A percentile compares a stretch with the other conserved stretches of the same genome.
Evolutionary conservation across 352 stramenopile genomes (phyloP).

Genomic region (Pythium phragmitis): DNA sequence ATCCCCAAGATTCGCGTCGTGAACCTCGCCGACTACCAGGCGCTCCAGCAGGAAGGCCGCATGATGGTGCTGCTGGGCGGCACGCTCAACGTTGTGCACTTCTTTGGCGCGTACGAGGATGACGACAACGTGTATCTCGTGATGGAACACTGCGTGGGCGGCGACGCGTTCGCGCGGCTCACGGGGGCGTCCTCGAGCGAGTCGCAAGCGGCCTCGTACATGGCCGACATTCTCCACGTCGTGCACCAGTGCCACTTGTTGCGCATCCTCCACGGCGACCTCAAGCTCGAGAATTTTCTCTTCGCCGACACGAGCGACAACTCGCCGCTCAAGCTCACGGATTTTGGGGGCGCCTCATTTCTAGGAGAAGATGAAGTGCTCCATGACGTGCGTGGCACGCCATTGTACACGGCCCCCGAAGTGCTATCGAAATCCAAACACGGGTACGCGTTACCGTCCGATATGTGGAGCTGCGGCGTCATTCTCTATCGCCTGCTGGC

Average conservation of each 20-base stretch:
- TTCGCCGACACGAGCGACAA: slow-evolving; percentile 58
- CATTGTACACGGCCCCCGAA: slow-evolving; percentile 73
- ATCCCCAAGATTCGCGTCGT: slow-evolving; percentile 68
- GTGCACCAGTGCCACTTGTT: slow-evolving; percentile 80
- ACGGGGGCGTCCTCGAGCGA: slow-evolving; percentile 30
- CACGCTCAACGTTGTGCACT: slow-evolving; percentile 82
- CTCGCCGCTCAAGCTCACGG: slow-evolving; percentile 74
- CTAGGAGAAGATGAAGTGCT: slow-evolving; percentile 39
- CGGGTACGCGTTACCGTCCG: slow-evolving; percentile 66
- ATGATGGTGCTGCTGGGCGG: slow-evolving; percentile 80
- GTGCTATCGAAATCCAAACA: slow-evolving; percentile 34
- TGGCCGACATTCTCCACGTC: slow-evolving; percentile 77
- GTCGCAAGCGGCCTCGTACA: slow-evolving; percentile 53
- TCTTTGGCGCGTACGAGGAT: slow-evolving; percentile 81
- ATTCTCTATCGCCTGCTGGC: slow-evolving; percentile 72
- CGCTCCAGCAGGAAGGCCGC: slow-evolving; percentile 63
- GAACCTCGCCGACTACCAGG: slow-evolving; percentile 56
- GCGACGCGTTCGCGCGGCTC: slow-evolving; percentile 50
- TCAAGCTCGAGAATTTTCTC: slow-evolving; percentile 84
- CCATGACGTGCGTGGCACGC: slow-evolving; percentile 57
- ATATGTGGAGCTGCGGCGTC: slow-evolving; percentile 79
- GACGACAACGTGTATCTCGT: slow-evolving; percentile 70
- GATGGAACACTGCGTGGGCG: slow-evolving; percentile 79
- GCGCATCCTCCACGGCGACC: slow-evolving; percentile 65
- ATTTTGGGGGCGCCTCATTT: slow-evolving; percentile 75